Percentiles rank a stretch among this genome's conserved stretches.
Conservation (phyloP, 257 asterid genomes). For the Paraleonurus japonicus region DNA sequence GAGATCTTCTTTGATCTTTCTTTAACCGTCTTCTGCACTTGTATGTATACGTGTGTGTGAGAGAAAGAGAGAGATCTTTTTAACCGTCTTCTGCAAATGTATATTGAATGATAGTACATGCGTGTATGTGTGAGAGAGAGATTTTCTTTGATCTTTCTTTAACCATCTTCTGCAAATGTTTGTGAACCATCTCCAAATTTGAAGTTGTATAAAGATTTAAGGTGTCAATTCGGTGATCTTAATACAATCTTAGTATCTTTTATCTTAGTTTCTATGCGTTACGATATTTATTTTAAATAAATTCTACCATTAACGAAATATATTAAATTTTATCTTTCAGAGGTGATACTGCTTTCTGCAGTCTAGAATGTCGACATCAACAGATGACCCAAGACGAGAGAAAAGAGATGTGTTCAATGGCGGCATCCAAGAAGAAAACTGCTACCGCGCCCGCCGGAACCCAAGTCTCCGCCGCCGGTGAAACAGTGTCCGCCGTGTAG, state of each 20-base stretch:
- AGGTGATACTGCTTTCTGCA: constrained; percentile 95
- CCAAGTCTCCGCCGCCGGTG: constrained; percentile 38
- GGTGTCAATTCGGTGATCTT: background rate
- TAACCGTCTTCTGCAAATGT: background rate
- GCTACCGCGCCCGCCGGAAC: constrained; percentile 29
- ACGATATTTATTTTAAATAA: background rate
- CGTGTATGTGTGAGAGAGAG: background rate
- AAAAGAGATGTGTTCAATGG: constrained; percentile 53
- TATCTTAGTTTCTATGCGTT: background rate
- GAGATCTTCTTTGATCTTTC: background rate
- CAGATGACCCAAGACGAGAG: constrained; percentile 74
- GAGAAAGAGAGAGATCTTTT: background rate
- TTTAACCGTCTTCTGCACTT: background rate
- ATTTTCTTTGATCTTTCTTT: background rate
- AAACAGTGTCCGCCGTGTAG: constrained; percentile 48
- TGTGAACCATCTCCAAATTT: background rate
- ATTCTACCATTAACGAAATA: background rate
- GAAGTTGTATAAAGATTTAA: background rate
- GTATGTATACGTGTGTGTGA: background rate
- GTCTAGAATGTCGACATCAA: constrained; percentile 74
- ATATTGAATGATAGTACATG: no score
- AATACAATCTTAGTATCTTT: background rate
- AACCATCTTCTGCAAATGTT: background rate
- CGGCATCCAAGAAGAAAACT: constrained; percentile 43
- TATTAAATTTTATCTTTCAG: constrained; percentile 30